Evolutionary conservation across 2,329 filamentous ascomycete species (phyloP).

Genomic region (Paecilomyces formosus): DNA sequence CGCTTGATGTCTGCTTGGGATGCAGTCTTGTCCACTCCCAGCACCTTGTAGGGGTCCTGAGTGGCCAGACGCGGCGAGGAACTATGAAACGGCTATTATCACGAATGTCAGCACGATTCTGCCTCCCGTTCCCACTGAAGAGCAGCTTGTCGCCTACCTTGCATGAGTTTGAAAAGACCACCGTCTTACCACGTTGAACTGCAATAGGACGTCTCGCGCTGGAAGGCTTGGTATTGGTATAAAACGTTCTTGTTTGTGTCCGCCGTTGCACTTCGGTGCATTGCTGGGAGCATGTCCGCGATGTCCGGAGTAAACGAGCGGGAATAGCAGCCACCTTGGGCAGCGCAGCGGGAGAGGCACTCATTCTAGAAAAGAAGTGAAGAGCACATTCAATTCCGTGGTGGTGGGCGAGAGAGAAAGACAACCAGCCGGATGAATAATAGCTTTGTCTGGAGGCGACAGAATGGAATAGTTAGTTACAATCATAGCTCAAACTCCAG

Average conservation of each 20-base stretch:
- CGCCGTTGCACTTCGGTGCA: slow-evolving; percentile 17
- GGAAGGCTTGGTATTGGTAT: slow-evolving; percentile 18
- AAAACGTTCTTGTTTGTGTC: slow-evolving; percentile 28
- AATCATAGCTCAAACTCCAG: background rate
- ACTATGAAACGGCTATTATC: slow-evolving; percentile 34
- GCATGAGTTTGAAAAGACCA: background rate
- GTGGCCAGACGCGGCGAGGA: slow-evolving; percentile 56
- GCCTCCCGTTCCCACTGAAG: background rate
- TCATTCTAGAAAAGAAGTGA: slow-evolving; percentile 28
- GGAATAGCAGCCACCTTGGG: slow-evolving; percentile 36
- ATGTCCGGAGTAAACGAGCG: slow-evolving; percentile 34
- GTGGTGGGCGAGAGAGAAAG: slow-evolving; percentile 1
- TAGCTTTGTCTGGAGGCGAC: slow-evolving; percentile 6
- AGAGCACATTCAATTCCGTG: slow-evolving; percentile 5
- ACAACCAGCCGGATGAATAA: slow-evolving; percentile 1
- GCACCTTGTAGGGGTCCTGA: slow-evolving; percentile 77
- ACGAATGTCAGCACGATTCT: background rate
- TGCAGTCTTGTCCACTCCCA: slow-evolving; percentile 79
- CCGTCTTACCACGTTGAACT: background rate
- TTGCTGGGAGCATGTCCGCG: slow-evolving; percentile 32
- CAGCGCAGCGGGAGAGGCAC: slow-evolving; percentile 30
- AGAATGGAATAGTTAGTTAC: slow-evolving; percentile 2
- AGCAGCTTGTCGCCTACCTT: background rate
- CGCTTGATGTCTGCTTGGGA: slow-evolving; percentile 89
- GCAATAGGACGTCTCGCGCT: slow-evolving; percentile 20